Percentiles rank a stretch among this genome's conserved stretches.
Conservation (phyloP, 441 rosid species). For the Arabidopsis hybrid region DNA sequence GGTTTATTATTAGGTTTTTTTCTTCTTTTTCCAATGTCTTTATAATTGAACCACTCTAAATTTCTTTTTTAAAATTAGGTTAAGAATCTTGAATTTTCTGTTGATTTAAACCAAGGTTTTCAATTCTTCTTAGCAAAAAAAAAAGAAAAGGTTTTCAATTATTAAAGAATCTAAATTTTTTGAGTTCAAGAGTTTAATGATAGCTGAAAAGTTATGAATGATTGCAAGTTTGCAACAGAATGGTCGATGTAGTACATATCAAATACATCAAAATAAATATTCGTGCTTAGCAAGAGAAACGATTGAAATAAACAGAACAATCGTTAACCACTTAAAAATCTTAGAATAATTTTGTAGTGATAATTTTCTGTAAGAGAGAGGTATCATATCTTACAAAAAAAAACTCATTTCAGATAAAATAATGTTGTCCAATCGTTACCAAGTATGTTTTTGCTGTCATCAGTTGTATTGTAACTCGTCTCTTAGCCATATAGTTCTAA, state of each 20-base stretch:
- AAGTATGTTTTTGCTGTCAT: conserved; percentile 14
- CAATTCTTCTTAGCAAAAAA: background rate
- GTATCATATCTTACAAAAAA: background rate
- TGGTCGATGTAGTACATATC: background rate
- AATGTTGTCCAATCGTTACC: background rate
- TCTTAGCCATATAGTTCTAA: conserved; percentile 8
- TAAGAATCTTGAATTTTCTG: background rate
- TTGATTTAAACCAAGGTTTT: background rate
- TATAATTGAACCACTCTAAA: background rate
- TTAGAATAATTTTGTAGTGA: too few relatives aligned
- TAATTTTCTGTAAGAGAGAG: too few relatives aligned
- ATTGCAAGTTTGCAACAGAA: background rate
- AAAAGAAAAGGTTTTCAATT: too few relatives aligned
- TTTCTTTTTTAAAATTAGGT: background rate
- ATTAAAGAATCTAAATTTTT: background rate
- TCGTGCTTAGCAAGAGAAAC: background rate
- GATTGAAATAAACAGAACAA: background rate
- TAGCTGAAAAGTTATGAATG: conserved; percentile 6
- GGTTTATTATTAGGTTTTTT: background rate
- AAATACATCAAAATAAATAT: background rate
- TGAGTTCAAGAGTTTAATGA: background rate
- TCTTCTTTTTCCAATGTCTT: background rate
- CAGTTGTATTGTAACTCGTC: conserved; percentile 12
- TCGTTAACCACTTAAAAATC: background rate
- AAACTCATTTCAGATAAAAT: background rate